A percentile compares a stretch with the other conserved stretches of the same genome.
Conservation (phyloP, 2,329 filamentous ascomycete species). For the Fusarium newnesense region DNA sequence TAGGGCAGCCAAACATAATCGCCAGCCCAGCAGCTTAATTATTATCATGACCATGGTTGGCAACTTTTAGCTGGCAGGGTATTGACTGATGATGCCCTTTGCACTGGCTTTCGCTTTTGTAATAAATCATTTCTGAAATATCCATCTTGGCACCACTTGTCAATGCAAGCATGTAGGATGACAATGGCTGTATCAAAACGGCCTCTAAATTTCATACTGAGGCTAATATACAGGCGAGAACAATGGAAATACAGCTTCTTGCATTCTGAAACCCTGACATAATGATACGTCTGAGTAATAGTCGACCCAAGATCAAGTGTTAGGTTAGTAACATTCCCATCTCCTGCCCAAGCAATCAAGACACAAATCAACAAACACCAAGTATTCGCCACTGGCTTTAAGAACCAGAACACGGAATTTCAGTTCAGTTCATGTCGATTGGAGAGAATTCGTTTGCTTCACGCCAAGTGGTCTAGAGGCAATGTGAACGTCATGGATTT, state of each 20-base stretch:
- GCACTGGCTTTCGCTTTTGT: not conserved
- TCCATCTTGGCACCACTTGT: not conserved
- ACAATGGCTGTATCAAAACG: not conserved
- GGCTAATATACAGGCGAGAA: not conserved
- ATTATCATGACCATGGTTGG: not conserved
- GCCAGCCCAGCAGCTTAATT: not conserved
- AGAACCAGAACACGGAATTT: not conserved
- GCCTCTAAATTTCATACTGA: not conserved
- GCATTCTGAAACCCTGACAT: not conserved
- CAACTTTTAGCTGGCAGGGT: not conserved
- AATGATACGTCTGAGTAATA: not conserved
- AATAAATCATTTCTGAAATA: not conserved
- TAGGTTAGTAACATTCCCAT: not conserved
- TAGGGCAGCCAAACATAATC: not conserved
- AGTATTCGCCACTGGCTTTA: conserved; percentile 3
- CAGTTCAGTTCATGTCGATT: not conserved
- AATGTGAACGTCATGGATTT: conserved; percentile 29
- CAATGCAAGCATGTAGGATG: not conserved
- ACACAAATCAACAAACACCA: not conserved
- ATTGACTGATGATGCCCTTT: too few species aligned
- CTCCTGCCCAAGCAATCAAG: not conserved
- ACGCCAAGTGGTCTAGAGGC: not conserved
- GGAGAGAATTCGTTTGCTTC: conserved; percentile 1
- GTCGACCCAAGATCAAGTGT: not conserved
- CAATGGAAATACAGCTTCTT: not conserved